A percentile compares a stretch with the other conserved stretches of the same genome.
Conservation (phyloP, 371 early-diverging fungal species). For the Mucor saturninus region DNA sequence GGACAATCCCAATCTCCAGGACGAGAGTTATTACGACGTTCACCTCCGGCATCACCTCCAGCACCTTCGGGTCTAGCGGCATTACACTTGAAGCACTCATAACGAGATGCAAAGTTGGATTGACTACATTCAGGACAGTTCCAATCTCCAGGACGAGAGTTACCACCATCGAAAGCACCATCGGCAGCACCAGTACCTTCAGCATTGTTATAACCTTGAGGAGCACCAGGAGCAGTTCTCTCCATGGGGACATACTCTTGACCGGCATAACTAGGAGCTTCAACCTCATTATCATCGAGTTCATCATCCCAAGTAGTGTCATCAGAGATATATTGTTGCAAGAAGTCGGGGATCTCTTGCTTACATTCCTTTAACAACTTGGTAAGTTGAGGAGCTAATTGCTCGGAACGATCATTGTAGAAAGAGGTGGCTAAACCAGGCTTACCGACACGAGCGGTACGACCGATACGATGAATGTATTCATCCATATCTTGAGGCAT, state of each 20-base stretch:
- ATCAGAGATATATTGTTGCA: constrained; percentile 49
- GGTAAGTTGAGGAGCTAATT: constrained; percentile 65
- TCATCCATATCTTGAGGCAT: constrained; percentile 78
- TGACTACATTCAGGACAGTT: constrained; percentile 39
- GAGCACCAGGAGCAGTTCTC: constrained; percentile 37
- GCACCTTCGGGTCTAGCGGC: constrained; percentile 59
- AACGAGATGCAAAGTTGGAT: constrained; percentile 51
- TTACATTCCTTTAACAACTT: constrained; percentile 80
- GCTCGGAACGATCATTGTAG: constrained; percentile 57
- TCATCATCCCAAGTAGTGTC: constrained; percentile 52
- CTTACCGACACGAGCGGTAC: constrained; percentile 79
- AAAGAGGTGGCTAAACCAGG: constrained; percentile 81
- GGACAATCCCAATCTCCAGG: constrained; percentile 77
- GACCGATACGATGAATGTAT: constrained; percentile 86
- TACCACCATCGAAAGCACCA: constrained; percentile 30
- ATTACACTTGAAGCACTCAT: constrained; percentile 69
- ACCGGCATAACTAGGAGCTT: constrained; percentile 51
- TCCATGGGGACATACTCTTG: constrained; percentile 51
- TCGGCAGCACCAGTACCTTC: constrained; percentile 38
- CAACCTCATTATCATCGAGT: constrained; percentile 49
- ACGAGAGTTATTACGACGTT: constrained; percentile 17
- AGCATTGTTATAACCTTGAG: constrained; percentile 41
- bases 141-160: constrained; percentile 44
- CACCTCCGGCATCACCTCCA: constrained; percentile 46
- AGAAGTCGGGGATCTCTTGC: constrained; percentile 82